These are phyloP conservation scores for Flaveria robusta DNA, from an alignment of 129 eudicot species.

Conservation along the genomic window DNA sequence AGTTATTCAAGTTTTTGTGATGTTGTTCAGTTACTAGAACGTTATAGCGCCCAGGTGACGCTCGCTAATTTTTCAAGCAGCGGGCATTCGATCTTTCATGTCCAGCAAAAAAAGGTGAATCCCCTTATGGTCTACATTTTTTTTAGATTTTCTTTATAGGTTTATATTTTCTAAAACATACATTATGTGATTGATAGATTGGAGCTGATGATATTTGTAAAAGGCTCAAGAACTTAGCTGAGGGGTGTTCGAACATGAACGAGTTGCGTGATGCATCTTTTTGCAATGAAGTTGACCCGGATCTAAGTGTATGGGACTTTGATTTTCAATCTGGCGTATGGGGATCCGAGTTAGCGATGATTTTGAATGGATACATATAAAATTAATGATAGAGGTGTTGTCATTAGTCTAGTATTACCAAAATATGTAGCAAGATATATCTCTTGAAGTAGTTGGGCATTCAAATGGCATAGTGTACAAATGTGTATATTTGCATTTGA, in stretches of 20 bases:
- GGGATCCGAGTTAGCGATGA: conserved; percentile 26
- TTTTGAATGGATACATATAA: not conserved
- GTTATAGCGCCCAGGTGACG: conserved; percentile 45
- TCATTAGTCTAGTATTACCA: too few species aligned
- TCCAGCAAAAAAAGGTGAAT: conserved; percentile 45
- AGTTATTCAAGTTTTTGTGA: conserved; percentile 35
- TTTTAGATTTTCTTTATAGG: not conserved
- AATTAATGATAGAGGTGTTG: too few species aligned
- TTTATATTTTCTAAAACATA: not conserved
- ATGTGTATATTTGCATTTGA: too few species aligned
- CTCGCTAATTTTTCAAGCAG: conserved; percentile 40
- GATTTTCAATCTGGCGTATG: conserved; percentile 37
- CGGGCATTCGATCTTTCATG: conserved; percentile 48
- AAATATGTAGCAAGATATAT: too few species aligned
- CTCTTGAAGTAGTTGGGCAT: too few species aligned
- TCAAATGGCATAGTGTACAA: too few species aligned
- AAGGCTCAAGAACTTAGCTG: conserved; percentile 36
- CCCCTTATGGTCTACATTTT: not conserved
- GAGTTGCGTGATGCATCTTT: conserved; percentile 10
- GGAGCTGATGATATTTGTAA: conserved; percentile 31
- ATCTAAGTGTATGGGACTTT: conserved; percentile 42
- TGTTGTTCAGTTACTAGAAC: conserved; percentile 35
- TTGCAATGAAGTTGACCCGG: conserved; percentile 10
- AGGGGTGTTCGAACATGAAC: conserved; percentile 27
- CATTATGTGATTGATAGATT: conserved; percentile 20